A percentile compares a stretch with the other conserved stretches of the same genome.
Evolutionary conservation across 2,329 filamentous ascomycete species (phyloP).

Genomic region (Fusarium dlaminii): DNA sequence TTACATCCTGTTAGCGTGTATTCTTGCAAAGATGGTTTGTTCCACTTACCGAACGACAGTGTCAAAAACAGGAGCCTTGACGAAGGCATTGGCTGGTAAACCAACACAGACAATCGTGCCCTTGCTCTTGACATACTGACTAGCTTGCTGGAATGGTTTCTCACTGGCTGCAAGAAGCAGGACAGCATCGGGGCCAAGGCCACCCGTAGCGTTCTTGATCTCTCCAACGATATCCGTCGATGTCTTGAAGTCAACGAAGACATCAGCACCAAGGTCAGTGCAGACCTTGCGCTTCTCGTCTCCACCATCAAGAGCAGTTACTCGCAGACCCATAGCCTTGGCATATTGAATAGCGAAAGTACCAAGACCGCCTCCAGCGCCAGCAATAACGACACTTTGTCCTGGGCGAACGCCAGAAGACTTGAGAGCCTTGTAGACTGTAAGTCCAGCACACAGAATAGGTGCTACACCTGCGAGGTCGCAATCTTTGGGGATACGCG

Average conservation of each 20-base stretch:
- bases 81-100: conserved; percentile 80
- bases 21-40: accelerated
- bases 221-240: conserved; percentile 80
- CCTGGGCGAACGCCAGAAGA: conserved; percentile 77
- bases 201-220: conserved; percentile 75
- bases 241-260: conserved; percentile 80
- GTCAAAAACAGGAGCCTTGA: conserved; percentile 85
- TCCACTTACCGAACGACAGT: conserved; percentile 67
- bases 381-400: conserved; percentile 81
- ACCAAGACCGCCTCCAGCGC: conserved; percentile 82
- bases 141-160: conserved; percentile 91
- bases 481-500: conserved; percentile 77
- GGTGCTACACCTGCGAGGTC: conserved; percentile 79
- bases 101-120: conserved; percentile 87
- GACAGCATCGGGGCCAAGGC: conserved; percentile 84
- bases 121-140: conserved; percentile 81
- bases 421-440: conserved; percentile 86
- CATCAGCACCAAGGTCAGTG: conserved; percentile 71
- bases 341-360: conserved; percentile 83
- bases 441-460: conserved; percentile 83
- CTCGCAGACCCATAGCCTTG: conserved; percentile 82
- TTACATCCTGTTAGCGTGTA: background rate
- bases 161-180: conserved; percentile 84
- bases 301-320: conserved; percentile 84
- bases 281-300: conserved; percentile 80